These are phyloP conservation scores for Phytophthora nicotianae DNA, from an alignment of 352 stramenopile genomes.

Conservation along the genomic window DNA sequence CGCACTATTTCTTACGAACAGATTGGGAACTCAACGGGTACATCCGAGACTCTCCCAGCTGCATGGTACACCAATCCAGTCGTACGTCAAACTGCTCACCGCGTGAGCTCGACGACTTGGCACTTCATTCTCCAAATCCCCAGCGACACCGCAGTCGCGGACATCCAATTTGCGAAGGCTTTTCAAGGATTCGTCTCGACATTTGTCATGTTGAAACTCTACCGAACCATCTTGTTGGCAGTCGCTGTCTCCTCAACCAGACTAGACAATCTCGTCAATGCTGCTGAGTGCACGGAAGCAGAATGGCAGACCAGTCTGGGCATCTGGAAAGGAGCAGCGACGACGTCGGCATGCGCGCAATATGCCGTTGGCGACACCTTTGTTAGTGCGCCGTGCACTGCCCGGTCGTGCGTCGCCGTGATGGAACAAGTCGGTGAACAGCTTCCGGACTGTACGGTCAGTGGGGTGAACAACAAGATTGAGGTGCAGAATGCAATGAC, in stretches of 20 bases:
- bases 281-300: conserved; percentile 20
- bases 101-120: no score
- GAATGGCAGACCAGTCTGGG: conserved; percentile 18
- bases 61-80: no score
- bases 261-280: neutral
- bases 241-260: neutral
- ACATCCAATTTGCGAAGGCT: neutral
- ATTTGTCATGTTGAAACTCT: neutral
- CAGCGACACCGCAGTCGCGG: neutral
- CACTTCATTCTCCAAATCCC: conserved; percentile 3
- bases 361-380: conserved; percentile 17
- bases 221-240: neutral
- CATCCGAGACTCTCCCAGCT: no score
- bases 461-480: conserved; percentile 28
- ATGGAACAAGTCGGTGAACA: conserved; percentile 28
- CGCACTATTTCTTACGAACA: neutral
- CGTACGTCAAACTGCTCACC: no score
- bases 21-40: neutral
- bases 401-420: conserved; percentile 15
- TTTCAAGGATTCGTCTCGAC: no score
- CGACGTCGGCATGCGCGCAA: conserved; percentile 20
- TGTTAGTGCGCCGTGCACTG: conserved; percentile 22
- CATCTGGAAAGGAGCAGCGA: conserved; percentile 19
- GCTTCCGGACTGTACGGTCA: conserved; percentile 19
- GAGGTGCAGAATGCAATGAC: conserved; percentile 29